Conservation (phyloP, 2,329 filamentous ascomycete species). For the Nemania serpens region DNA sequence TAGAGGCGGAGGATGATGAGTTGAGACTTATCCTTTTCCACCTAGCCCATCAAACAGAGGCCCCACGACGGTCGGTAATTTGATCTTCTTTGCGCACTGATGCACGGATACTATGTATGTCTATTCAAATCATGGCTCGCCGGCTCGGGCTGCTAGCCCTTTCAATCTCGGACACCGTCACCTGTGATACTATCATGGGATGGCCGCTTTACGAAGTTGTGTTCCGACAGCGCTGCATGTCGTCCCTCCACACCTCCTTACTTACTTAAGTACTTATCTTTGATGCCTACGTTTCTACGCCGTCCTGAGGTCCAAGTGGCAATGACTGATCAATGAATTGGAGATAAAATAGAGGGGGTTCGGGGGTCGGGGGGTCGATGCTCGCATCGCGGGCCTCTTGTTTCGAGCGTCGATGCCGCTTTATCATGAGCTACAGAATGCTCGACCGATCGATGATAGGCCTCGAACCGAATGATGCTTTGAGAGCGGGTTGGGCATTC, state of each 20-base stretch:
- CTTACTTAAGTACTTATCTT: slow-evolving; percentile 17
- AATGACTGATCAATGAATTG: no score
- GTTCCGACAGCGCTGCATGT: slow-evolving; percentile 36
- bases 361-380: background rate
- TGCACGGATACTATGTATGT: no score
- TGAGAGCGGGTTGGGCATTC: slow-evolving; percentile 23
- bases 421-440: slow-evolving; percentile 29
- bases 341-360: no score
- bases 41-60: slow-evolving; percentile 27
- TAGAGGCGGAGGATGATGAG: background rate
- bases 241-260: slow-evolving; percentile 39
- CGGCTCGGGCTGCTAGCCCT: slow-evolving; percentile 25
- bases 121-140: background rate
- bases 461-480: slow-evolving; percentile 28
- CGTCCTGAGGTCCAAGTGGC: no score
- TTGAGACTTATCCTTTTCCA: slow-evolving; percentile 2
- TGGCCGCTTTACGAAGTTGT: slow-evolving; percentile 33
- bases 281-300: slow-evolving; percentile 16
- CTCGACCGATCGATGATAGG: slow-evolving; percentile 22
- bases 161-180: slow-evolving; percentile 30
- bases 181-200: slow-evolving; percentile 30
- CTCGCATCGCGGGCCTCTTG: slow-evolving; percentile 2
- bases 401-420: slow-evolving; percentile 28
- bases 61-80: background rate
- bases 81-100: slow-evolving; percentile 6